Evolutionary conservation across 1,284 basidiomycete species (phyloP).

Genomic region (Ceratobasidium sp.): DNA sequence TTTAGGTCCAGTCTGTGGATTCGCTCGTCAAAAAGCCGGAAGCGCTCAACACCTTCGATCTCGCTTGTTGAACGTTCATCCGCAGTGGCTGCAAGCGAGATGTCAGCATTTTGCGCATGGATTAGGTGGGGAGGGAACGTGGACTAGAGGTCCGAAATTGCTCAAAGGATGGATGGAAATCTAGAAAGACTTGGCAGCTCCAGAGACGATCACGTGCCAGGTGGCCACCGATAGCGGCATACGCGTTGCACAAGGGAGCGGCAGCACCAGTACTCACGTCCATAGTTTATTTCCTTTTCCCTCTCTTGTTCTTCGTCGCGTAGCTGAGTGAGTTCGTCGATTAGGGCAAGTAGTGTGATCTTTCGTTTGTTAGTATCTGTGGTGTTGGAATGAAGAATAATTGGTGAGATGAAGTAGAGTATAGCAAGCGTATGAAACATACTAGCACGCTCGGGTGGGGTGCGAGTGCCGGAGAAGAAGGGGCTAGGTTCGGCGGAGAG

Average conservation of each 20-base stretch:
- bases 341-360: slow-evolving; percentile 73
- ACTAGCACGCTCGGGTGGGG: slow-evolving; percentile 30
- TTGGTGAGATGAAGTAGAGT: background rate
- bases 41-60: slow-evolving; percentile 31
- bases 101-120: background rate
- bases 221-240: slow-evolving; percentile 1
- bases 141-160: background rate
- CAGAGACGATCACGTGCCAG: slow-evolving; percentile 18
- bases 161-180: background rate
- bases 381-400: background rate
- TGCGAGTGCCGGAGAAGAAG: slow-evolving; percentile 15
- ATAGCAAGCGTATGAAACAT: background rate
- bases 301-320: slow-evolving; percentile 60
- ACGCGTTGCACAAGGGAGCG: slow-evolving; percentile 18
- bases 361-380: slow-evolving; percentile 60
- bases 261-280: slow-evolving; percentile 23
- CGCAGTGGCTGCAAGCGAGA: slow-evolving; percentile 4
- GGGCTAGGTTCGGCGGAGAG: slow-evolving; percentile 22
- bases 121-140: background rate
- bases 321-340: slow-evolving; percentile 66
- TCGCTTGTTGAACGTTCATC: slow-evolving; percentile 13
- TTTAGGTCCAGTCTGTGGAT: slow-evolving; percentile 43
- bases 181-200: slow-evolving; percentile 26
- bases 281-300: slow-evolving; percentile 50
- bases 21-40: slow-evolving; percentile 23